Evolutionary conservation across 148 eudicot genomes (phyloP).

Genomic region (Chenopodium album): DNA sequence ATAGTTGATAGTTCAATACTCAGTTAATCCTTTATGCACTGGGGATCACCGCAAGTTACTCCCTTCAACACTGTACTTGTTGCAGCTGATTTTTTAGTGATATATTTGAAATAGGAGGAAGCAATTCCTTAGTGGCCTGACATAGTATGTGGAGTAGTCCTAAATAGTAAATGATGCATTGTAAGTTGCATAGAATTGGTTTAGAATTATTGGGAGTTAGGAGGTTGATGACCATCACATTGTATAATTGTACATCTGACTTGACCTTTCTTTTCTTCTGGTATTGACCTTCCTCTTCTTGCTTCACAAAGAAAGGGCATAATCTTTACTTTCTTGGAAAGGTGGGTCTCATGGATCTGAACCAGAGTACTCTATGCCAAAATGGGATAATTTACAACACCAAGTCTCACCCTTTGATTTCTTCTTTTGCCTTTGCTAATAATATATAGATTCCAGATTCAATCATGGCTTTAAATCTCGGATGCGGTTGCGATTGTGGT

Average conservation of each 20-base stretch:
- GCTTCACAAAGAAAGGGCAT: background rate
- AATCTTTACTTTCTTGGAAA: background rate
- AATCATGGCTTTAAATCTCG: no score
- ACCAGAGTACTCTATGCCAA: background rate
- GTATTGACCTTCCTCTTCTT: background rate
- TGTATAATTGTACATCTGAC: no score
- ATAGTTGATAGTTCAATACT: no score
- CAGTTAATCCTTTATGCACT: background rate
- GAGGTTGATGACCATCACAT: background rate
- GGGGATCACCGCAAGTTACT: background rate
- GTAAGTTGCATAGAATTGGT: conserved; percentile 2
- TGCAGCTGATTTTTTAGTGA: background rate
- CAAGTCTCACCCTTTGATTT: background rate
- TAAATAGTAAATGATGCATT: background rate
- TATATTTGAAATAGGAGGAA: background rate
- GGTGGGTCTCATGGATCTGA: background rate
- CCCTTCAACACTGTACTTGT: background rate
- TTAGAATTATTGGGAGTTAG: background rate
- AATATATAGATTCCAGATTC: background rate
- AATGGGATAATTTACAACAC: background rate
- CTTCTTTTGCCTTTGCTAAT: background rate
- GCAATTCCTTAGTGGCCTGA: background rate
- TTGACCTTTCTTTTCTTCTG: background rate
- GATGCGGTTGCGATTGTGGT: no score
- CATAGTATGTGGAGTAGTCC: background rate